Evolutionary conservation across 2,329 filamentous ascomycete genomes (phyloP).

Genomic region (Dryadomyces sulphureus): DNA sequence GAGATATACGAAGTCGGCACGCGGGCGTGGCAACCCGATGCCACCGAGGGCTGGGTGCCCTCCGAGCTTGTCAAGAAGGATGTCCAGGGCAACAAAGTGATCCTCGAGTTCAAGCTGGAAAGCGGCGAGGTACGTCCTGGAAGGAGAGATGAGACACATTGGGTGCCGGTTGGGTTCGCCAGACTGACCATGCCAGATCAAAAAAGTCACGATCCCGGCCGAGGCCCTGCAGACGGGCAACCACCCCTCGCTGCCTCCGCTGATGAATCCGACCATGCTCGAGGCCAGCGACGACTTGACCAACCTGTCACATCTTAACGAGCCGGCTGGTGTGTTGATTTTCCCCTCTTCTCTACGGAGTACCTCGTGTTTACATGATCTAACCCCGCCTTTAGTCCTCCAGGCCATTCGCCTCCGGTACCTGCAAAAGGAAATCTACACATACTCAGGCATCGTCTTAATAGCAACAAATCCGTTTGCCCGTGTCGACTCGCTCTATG

Average conservation of each 20-base stretch:
- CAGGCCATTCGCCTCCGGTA: constrained; percentile 97
- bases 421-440: constrained; percentile 98
- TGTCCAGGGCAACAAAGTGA: constrained; percentile 72
- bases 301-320: constrained; percentile 93
- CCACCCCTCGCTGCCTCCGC: constrained; percentile 66
- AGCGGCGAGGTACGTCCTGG: constrained; percentile 97
- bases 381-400: constrained; percentile 44
- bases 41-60: constrained; percentile 90
- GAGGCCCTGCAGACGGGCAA: constrained; percentile 64
- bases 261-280: constrained; percentile 97
- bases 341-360: constrained; percentile 8
- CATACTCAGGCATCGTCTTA: constrained; percentile 95
- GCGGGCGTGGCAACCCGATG: constrained; percentile 95
- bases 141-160: too few species aligned
- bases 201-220: constrained; percentile 62
- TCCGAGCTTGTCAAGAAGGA: constrained; percentile 85
- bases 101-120: constrained; percentile 73
- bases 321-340: constrained; percentile 66
- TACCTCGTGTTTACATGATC: too few species aligned
- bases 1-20: constrained; percentile 93
- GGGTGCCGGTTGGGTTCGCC: too few species aligned
- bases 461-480: constrained; percentile 98
- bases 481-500: constrained; percentile 92
- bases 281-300: constrained; percentile 98
- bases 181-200: constrained; percentile 39